A percentile compares a stretch with the other conserved stretches of the same genome.
These are phyloP conservation scores for Symbiodinium pilosum DNA, from an alignment of 73 alveolate species.

Conservation along the genomic window DNA sequence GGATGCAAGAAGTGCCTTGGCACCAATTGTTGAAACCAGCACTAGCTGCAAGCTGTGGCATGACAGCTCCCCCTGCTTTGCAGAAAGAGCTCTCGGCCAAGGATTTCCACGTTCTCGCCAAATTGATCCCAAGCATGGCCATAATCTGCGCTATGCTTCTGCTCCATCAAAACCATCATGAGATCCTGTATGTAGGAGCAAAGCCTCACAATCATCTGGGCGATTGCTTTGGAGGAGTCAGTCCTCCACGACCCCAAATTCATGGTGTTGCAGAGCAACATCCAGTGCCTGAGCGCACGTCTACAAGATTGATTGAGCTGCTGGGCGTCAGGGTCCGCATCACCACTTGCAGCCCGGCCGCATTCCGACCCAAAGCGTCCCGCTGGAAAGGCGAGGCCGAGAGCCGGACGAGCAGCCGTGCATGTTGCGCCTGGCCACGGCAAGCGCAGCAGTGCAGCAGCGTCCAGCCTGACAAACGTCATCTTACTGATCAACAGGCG, in stretches of 20 bases:
- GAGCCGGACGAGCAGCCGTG: conserved; percentile 79
- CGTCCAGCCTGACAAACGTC: conserved; percentile 37
- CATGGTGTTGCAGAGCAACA: conserved; percentile 79
- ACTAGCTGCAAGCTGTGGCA: neutral
- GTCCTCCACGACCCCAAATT: conserved; percentile 85
- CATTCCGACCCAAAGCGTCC: conserved; percentile 75
- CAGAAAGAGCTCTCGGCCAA: conserved; percentile 32
- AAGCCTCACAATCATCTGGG: neutral
- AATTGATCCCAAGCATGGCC: conserved; percentile 82
- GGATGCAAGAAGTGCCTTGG: conserved; percentile 73
- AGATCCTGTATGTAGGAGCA: neutral
- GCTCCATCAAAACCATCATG: conserved; percentile 67
- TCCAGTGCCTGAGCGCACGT: conserved; percentile 79
- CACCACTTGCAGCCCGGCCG: neutral
- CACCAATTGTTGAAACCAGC: neutral
- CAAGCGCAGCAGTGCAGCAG: conserved; percentile 88
- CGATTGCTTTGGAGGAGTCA: neutral
- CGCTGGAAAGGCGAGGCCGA: conserved; percentile 69
- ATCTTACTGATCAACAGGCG: too few relatives aligned
- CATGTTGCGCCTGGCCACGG: conserved; percentile 92
- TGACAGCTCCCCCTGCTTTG: neutral
- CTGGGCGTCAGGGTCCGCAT: too few relatives aligned
- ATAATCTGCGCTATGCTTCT: neutral
- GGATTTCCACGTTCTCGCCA: conserved; percentile 38
- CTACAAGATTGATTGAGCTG: too few relatives aligned